Base-by-base conservation (phyloP, 495 filamentous ascomycete genomes). In the Xylaria longipes region DNA sequence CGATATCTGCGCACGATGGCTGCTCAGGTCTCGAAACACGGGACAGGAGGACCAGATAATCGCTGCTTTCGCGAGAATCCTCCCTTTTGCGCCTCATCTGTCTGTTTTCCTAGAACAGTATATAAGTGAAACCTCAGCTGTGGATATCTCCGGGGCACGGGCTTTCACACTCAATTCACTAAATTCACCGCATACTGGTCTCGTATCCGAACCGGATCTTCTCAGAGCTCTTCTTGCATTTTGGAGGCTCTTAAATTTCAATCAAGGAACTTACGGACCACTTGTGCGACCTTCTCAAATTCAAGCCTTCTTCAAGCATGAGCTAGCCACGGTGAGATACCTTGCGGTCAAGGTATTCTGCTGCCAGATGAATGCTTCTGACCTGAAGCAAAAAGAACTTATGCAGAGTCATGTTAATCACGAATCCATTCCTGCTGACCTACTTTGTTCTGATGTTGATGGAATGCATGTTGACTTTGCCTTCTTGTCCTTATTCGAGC, bases 401-500 rank as follows among this genome's bases (percentile, higher is more conserved):
- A 77, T 97, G 48, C 79, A 82, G 61, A 82, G 85, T 73, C 85
- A 95, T 81, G 82, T 93, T 33, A 87, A 87, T 63, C 77, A 84
- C 58, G 88, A 89, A 54, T 65, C 39, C 11, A 58, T 60, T 3
- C 20, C 62, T 60, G 39, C 50, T 60, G 83, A 78, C 57, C 76
- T 87, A 25, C 85, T 96, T 35, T 73, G 85, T 71, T 94, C 90
- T 3, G 80, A 87, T 27, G 93, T 92, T 87, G 97, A 99, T 79
- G 93, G 90, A 27, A 87, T 85, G 66, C 77, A 78, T 50, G 90
- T 97, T 52, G 94, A 98, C 78, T 98, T 95, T 82, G 87, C 89
- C 35, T 95, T 97, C 78, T 83, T 98, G 57, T 89, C 89, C 48
- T 78, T 98, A 56, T 92, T 94, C 86, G 94, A 97, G 79, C 90